Conservation (phyloP, 768 basidiomycete genomes). For the Hygrocybe punicea region DNA sequence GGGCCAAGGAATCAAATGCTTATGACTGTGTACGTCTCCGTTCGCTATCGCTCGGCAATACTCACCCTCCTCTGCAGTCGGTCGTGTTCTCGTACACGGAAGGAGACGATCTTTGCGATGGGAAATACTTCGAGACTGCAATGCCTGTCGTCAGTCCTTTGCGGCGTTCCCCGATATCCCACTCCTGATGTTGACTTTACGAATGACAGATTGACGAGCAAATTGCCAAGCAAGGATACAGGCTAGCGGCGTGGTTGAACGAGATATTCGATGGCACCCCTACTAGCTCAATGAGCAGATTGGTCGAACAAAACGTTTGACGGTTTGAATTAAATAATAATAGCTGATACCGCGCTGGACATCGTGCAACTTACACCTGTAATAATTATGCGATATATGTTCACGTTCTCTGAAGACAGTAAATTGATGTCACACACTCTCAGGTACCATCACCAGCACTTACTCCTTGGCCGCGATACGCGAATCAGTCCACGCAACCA, state of each 20-base stretch:
- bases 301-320: not conserved
- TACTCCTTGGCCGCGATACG: too few species aligned
- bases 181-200: conserved; percentile 1
- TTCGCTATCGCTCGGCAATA: not conserved
- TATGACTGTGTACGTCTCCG: conserved; percentile 41
- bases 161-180: not conserved
- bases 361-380: too few species aligned
- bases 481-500: not conserved
- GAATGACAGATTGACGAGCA: conserved; percentile 40
- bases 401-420: too few species aligned
- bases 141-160: conserved; percentile 31
- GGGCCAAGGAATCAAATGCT: conserved; percentile 45
- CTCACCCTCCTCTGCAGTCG: conserved; percentile 25
- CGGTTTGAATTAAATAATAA: not conserved
- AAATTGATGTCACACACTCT: too few species aligned
- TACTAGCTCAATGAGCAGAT: not conserved
- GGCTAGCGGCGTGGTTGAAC: conserved; percentile 50
- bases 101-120: conserved; percentile 45
- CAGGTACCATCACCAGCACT: not conserved
- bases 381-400: too few species aligned
- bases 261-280: conserved; percentile 42
- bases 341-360: not conserved
- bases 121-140: conserved; percentile 36
- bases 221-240: conserved; percentile 47
- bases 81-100: conserved; percentile 41